Evolutionary conservation across 352 stramenopile genomes (phyloP).

Genomic region (Globisporangium apiculatum): DNA sequence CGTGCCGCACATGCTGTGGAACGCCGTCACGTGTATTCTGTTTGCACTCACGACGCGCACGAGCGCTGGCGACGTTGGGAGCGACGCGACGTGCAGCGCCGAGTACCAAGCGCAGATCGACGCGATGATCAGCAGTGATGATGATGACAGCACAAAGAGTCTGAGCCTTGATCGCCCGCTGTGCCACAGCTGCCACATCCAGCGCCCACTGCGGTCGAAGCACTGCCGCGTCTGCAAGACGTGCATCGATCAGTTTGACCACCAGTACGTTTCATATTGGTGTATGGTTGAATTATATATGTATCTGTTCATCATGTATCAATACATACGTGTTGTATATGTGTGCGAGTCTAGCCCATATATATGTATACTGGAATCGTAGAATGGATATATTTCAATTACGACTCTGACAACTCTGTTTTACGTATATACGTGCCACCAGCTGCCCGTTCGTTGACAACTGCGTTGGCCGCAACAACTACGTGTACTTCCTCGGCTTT

Average conservation of each 20-base stretch:
- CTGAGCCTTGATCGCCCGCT: conserved; percentile 55
- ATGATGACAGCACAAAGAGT: conserved; percentile 23
- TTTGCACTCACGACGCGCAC: conserved; percentile 61
- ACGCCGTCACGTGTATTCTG: conserved; percentile 47
- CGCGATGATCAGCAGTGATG: conserved; percentile 18
- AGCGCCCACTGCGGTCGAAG: conserved; percentile 69
- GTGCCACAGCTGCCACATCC: conserved; percentile 80
- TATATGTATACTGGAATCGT: conserved; percentile 2
- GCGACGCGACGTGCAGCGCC: conserved; percentile 24
- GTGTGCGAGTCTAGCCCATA: conserved; percentile 84
- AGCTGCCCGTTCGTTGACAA: conserved; percentile 98
- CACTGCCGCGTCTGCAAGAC: conserved; percentile 90
- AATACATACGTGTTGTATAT: neutral
- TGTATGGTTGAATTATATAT: neutral
- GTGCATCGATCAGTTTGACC: conserved; percentile 96
- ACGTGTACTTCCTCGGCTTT: conserved; percentile 86
- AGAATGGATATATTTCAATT: neutral
- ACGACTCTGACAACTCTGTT: neutral
- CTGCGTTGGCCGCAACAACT: conserved; percentile 96
- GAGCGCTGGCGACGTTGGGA: conserved; percentile 38
- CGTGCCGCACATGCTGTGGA: conserved; percentile 57
- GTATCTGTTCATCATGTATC: neutral
- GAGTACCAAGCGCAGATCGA: conserved; percentile 65
- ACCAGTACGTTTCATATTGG: conserved; percentile 77
- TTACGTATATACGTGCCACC: neutral